Base-by-base conservation (phyloP, 2,329 filamentous ascomycete species). In the Dichotomopilus funicola region DNA sequence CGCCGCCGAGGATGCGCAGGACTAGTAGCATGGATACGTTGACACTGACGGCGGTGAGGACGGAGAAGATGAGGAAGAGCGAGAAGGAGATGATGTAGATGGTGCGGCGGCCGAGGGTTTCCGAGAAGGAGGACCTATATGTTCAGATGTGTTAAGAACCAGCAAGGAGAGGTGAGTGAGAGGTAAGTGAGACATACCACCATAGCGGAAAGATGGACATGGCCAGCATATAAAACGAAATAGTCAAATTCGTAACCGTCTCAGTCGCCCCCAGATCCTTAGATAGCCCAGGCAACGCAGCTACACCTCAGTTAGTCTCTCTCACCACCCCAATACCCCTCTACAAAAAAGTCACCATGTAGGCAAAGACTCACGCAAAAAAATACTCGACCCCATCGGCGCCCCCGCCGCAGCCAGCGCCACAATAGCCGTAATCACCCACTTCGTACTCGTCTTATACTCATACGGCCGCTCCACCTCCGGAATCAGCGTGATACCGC, bases 201-300 rank as follows among this genome's bases (percentile, higher is more conserved):
- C 89, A 94, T 0, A 95, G 76, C 0, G 89, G 89, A 62, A 91
- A 92, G 45, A 94, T 89, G 54, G 84, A 82, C 88, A 94, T 89
- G 63, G 81, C 75, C 4, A 94, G 75, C 88, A 94, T 90, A 68
- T 91, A 94, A 55, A 92, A 71, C 0, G 89, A 86, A 0, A 94
- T 81, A 0, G 86, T 86, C 55, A 94, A 66, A 68, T 94, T 95
- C 54, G 85, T 83, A 12, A 89, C 73, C 1, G 87, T 87, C 11
- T 81, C 70, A 0, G 80, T 79, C 10, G 83, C 78, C 61, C 85
- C 61, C 44, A 94, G 75, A 27, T 87, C 82, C 4, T 66, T 65
- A 0, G 84, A 73, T 55, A 94, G 80, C 43, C 86, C 74, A 1
- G 78, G 74, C 1, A 94, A 78, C 3, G 87, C 82, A 55, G 89